Evolutionary conservation across 306 rosid species (phyloP), one percentile per base, ranked within the genome.

Genomic region (Vigna unguiculata): DNA sequence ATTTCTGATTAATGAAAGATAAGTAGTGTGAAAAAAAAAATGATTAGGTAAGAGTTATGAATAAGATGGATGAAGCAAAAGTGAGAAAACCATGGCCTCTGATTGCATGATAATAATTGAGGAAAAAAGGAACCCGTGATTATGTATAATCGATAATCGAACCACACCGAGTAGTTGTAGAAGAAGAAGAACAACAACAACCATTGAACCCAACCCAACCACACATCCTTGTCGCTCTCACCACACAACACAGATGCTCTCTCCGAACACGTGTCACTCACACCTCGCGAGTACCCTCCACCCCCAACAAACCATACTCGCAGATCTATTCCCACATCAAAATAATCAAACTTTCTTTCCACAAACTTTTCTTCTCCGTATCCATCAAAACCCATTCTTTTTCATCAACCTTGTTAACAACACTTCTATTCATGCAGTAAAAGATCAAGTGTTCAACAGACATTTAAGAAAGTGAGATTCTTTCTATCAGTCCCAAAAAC

Each of bases 261-360:
- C 17, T 19, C 69, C 69, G 3, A 61, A 84, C 91, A 83, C 89
- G 88, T 85, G 91, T 83, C 69, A 65, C 71, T 65, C 52, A 5
- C 1, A 28, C 30, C 14, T n/a, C 0, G 70, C 81, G 69, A 80
- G 76, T 68, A 83, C 61, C 74, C 0, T 54, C 57, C 30, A 49
- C 75, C 12, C 12, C 70, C 47, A 34, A 5, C 69, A 74, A 74
- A 38, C 69, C 14, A 53, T 32, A 45, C 68, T 60, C 74, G 28
- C 74, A 32, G 9, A 19, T 65, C 38, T 22, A 66, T 74, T 73
- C 76, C 5, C 57, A 32, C 69, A 13, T 19, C 4, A 34, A 40
- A 40, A 40, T 34, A 34, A 40, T 9, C 13, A 2, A 40, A 40
- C 45, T 40, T 9, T 40, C 45, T 9, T 40, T 9, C 45, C 40